Percentiles rank a stretch among this genome's conserved stretches.
These are phyloP conservation scores for Nicotiana noctiflora DNA, from an alignment of 257 asterid genomes.

Conservation along the genomic window DNA sequence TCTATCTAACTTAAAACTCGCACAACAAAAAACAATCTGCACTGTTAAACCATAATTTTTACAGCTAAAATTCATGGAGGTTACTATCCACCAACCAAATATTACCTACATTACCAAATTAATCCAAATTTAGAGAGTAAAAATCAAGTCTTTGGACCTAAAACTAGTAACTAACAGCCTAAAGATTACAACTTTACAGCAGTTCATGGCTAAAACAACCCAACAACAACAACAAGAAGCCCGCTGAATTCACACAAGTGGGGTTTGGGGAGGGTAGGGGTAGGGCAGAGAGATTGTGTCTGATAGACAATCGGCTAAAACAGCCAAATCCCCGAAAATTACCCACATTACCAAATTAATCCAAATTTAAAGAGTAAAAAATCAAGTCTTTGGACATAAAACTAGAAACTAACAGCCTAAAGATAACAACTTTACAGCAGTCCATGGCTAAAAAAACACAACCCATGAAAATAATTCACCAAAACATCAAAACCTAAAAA, in stretches of 20 bases:
- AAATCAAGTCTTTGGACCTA: background rate
- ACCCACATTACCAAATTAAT: background rate
- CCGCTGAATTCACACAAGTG: no score
- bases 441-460: background rate
- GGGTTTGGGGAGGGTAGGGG: no score
- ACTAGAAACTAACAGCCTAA: conserved; percentile 1
- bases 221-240: no score
- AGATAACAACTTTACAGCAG: conserved; percentile 2
- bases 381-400: background rate
- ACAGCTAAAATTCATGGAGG: background rate
- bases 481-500: conserved; percentile 6
- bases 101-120: background rate
- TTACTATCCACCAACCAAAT: conserved; percentile 1
- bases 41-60: background rate
- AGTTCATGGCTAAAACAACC: background rate
- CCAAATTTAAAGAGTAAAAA: background rate
- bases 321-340: no score
- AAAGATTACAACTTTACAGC: background rate
- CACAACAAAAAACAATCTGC: background rate
- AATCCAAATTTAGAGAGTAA: background rate
- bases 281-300: no score
- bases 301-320: no score
- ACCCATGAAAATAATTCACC: background rate
- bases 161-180: background rate
- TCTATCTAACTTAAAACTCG: background rate